Base-by-base conservation (phyloP, 2,329 filamentous ascomycete genomes). In the Apiospora arundinis region DNA sequence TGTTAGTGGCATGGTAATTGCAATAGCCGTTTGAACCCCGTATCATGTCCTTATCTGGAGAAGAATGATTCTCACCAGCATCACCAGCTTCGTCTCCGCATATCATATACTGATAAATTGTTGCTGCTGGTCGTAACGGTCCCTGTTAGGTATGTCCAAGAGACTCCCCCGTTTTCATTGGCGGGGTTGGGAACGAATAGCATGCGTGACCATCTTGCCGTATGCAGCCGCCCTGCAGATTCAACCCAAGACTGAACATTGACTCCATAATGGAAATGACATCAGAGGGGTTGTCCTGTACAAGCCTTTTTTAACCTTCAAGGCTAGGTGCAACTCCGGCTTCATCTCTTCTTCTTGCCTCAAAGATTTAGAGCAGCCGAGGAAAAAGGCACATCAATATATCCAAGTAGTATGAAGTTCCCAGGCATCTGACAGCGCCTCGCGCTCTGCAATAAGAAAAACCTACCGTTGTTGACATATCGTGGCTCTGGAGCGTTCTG, bases 211-310 rank as follows among this genome's bases (percentile, higher is more conserved):
- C 21, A 40, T 32, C 28, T 40, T 9, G 6, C 32, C 32, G 32
- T 32, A 21, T 63, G 56, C 56, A 63, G 56, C 56, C 56, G 56
- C 56, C 56, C 56, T 63, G 56, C 56, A 63, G 32, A 63, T 48
- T 48, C 21, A 48, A 48, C 45, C 45, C 18, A 48, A 48, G 45
- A 48, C 45, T 7, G 56, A 63, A n/a, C 9, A 63, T 32, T 63
- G 32, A 40, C 37, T 63, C 56, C 56, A 63, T 63, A 63, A 23
- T 63, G 9, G 56, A 63, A 63, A 63, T 63, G 56, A 63, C 56
- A 63, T 63, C 56, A 63, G 56, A 63, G 56, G 52, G 56, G 56
- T 63, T 3, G 9, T 40, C 32, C 56, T 18, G 18, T 32, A 16
- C 37, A 21, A 32, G 5, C 56, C 28, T 40, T 23, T 40, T 37